Evolutionary conservation across 2,329 filamentous ascomycete genomes (phyloP).

Genomic region (Xylariaceae sp.): DNA sequence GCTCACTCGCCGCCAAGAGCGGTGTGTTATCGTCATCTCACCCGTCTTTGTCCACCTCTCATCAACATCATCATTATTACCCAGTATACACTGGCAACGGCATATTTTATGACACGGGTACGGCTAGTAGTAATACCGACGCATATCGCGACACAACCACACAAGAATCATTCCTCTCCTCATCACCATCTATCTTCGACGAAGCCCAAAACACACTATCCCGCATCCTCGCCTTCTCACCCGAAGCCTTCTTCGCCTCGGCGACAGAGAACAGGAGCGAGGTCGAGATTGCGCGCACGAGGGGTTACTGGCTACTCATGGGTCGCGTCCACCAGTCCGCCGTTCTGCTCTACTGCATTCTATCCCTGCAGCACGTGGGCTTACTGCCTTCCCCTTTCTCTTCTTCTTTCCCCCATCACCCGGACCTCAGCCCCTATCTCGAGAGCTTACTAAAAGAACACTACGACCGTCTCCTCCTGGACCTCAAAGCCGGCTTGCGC

Average conservation of each 20-base stretch:
- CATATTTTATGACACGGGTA: conserved; percentile 19
- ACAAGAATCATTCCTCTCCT: not conserved
- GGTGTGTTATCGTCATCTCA: not conserved
- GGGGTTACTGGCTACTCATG: conserved; percentile 27
- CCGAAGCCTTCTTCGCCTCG: conserved; percentile 28
- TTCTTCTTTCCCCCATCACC: no score
- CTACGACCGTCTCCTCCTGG: conserved; percentile 19
- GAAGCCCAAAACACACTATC: not conserved
- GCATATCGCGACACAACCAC: no score
- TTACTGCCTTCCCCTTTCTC: no score
- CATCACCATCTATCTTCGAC: not conserved
- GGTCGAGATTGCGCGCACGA: conserved; percentile 6
- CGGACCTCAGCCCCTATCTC: not conserved
- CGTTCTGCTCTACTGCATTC: conserved; percentile 23
- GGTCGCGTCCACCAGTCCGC: conserved; percentile 29
- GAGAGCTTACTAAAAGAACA: conserved; percentile 6
- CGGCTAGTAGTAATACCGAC: no score
- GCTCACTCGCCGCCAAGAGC: conserved; percentile 5
- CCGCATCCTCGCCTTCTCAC: conserved; percentile 25
- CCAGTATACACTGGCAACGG: conserved; percentile 11
- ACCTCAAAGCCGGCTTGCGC: conserved; percentile 21
- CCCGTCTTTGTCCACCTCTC: not conserved
- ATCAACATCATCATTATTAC: not conserved
- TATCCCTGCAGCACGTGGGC: conserved; percentile 27
- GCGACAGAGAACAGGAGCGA: no score